These are phyloP conservation scores for Neoscytalidium dimidiatum DNA, from an alignment of 2,329 filamentous ascomycete species.

Conservation along the genomic window DNA sequence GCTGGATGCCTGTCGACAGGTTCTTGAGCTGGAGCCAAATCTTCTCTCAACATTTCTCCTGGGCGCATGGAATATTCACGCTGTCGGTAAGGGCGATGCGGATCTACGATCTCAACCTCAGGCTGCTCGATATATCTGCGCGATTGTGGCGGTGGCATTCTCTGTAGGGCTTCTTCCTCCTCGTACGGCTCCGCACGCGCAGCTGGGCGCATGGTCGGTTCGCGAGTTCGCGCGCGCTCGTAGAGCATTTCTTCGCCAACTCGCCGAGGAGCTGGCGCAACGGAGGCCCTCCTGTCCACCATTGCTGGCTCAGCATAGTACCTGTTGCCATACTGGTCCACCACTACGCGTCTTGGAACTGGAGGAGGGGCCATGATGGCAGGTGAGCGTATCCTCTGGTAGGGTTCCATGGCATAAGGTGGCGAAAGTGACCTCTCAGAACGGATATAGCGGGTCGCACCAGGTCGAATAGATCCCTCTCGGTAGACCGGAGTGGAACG, in stretches of 20 bases:
- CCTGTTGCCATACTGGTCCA: slow-evolving; percentile 81
- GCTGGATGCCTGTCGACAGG: slow-evolving; percentile 30
- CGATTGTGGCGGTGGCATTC: slow-evolving; percentile 52
- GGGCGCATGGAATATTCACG: slow-evolving; percentile 61
- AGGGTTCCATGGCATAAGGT: slow-evolving; percentile 37
- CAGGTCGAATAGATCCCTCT: slow-evolving; percentile 41
- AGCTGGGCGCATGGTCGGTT: slow-evolving; percentile 52
- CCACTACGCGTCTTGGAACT: slow-evolving; percentile 66
- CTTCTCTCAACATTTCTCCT: slow-evolving; percentile 28
- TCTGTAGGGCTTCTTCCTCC: slow-evolving; percentile 34
- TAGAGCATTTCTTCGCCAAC: slow-evolving; percentile 63
- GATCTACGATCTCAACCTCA: slow-evolving; percentile 57
- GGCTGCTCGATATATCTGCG: slow-evolving; percentile 59
- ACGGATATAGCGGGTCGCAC: slow-evolving; percentile 40
- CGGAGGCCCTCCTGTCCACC: slow-evolving; percentile 38
- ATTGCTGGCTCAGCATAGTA: slow-evolving; percentile 61
- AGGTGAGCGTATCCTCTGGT: slow-evolving; percentile 37
- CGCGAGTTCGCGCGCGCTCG: slow-evolving; percentile 61
- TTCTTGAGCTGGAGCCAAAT: slow-evolving; percentile 22
- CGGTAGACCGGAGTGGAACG: slow-evolving; percentile 37
- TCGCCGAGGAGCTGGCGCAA: slow-evolving; percentile 51
- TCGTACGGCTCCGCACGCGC: slow-evolving; percentile 52
- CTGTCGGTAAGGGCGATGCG: slow-evolving; percentile 55
- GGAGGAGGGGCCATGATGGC: slow-evolving; percentile 46
- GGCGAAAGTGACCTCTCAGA: slow-evolving; percentile 45